These are phyloP conservation scores for Cryptococcus depauperatus DNA, from an alignment of 1,284 basidiomycete genomes.

Conservation along the genomic window DNA sequence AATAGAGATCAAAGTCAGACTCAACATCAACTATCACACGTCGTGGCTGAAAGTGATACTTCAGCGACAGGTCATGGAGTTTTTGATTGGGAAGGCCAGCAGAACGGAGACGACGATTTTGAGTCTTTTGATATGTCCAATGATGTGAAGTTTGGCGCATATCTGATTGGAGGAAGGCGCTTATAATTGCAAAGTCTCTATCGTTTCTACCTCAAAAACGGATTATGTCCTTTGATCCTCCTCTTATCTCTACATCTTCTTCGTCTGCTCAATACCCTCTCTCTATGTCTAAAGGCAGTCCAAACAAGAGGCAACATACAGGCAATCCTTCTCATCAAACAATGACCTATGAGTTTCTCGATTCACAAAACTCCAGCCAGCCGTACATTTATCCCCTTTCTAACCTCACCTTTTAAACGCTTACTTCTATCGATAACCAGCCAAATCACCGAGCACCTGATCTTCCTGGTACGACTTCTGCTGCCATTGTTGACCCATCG, in stretches of 20 bases:
- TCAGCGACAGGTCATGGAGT: constrained; percentile 9
- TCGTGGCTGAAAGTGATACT: background rate
- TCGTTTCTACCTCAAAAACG: constrained; percentile 15
- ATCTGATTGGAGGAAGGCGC: too few species aligned
- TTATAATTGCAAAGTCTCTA: constrained; percentile 4
- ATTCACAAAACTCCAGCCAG: too few species aligned
- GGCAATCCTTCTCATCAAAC: background rate
- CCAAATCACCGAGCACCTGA: too few species aligned
- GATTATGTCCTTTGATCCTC: constrained; percentile 14
- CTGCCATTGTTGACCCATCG: too few species aligned
- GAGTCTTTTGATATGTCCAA: constrained; percentile 26
- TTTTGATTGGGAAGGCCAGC: constrained; percentile 9
- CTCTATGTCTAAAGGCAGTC: constrained; percentile 10
- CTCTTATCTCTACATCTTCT: too few species aligned
- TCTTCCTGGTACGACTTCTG: too few species aligned
- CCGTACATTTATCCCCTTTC: too few species aligned
- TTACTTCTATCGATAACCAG: too few species aligned
- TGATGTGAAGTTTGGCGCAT: constrained; percentile 13
- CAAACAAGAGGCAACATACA: constrained; percentile 14
- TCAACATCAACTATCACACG: too few species aligned
- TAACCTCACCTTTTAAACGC: too few species aligned
- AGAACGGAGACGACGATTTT: constrained; percentile 19
- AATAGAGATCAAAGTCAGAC: too few species aligned
- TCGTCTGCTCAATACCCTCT: background rate
- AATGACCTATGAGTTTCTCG: background rate